Conservation (phyloP, 2,329 filamentous ascomycete genomes). For the Lasiodiplodia gonubiensis region DNA sequence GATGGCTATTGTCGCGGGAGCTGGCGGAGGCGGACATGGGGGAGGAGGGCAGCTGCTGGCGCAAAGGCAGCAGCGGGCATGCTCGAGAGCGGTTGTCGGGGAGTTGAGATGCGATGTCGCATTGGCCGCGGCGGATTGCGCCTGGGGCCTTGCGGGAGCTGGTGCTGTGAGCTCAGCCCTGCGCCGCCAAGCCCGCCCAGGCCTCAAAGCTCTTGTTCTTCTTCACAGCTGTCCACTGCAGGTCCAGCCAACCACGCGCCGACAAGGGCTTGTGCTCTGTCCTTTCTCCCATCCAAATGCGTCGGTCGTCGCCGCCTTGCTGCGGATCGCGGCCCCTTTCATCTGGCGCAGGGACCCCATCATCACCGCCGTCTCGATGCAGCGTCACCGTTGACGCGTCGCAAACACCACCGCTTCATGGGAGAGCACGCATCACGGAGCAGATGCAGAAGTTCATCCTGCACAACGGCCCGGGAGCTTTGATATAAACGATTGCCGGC, state of each 20-base stretch:
- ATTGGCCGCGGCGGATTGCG: not conserved
- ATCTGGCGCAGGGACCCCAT: conserved; percentile 6
- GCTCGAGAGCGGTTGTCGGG: not conserved
- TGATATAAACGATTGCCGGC: conserved; percentile 14
- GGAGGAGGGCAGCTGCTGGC: conserved; percentile 2
- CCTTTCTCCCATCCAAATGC: conserved; percentile 7
- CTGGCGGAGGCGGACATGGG: conserved; percentile 19
- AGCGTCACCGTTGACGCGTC: not conserved
- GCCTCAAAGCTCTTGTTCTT: not conserved
- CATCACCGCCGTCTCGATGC: not conserved
- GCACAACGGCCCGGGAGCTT: conserved; percentile 6
- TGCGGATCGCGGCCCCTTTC: conserved; percentile 23
- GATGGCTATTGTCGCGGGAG: conserved; percentile 11
- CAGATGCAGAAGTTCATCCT: not conserved
- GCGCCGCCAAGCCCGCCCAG: conserved; percentile 19
- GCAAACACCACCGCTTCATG: not conserved
- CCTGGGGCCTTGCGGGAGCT: not conserved
- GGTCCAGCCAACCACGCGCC: conserved; percentile 15
- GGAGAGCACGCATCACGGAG: not conserved
- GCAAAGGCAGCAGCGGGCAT: conserved; percentile 14
- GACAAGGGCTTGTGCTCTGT: conserved; percentile 4
- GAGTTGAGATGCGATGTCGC: conserved; percentile 14
- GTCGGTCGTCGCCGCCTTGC: conserved; percentile 2
- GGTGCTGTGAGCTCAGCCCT: conserved; percentile 17
- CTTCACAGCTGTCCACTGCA: not conserved